phyloP scores from a whole-genome alignment of 192 early-diverging fungal genomes.

The Globomyces pollinis-pini region DNA sequence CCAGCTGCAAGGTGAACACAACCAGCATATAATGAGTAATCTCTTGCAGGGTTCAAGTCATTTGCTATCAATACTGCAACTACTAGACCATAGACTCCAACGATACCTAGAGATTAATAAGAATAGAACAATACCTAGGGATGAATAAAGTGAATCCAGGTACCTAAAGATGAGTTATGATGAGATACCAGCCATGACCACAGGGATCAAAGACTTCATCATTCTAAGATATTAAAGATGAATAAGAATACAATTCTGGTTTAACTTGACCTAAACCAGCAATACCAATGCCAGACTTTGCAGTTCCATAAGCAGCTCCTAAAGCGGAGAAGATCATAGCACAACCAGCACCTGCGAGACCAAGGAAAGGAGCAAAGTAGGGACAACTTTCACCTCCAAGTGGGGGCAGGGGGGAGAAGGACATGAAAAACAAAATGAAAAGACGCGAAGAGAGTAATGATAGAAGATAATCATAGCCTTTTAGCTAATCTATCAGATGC shows the following conservation, averaged over 20 bases:
- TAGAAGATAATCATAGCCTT: too few relatives aligned
- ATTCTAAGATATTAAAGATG: conserved; percentile 26
- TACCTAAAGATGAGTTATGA: too few relatives aligned
- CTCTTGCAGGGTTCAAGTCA: conserved; percentile 26
- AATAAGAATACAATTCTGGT: conserved; percentile 62
- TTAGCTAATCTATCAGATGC: too few relatives aligned
- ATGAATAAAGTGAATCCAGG: neutral
- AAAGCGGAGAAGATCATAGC: conserved; percentile 90
- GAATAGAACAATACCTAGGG: conserved; percentile 53
- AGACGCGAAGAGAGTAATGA: too few relatives aligned
- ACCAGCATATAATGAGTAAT: conserved; percentile 40
- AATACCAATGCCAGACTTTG: conserved; percentile 84
- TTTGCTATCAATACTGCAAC: conserved; percentile 82
- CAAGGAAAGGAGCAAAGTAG: conserved; percentile 91
- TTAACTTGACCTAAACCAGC: conserved; percentile 78
- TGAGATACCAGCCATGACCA: conserved; percentile 87
- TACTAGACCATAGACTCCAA: conserved; percentile 96
- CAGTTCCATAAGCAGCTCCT: conserved; percentile 88
- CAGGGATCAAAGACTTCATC: conserved; percentile 71
- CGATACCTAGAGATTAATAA: too few relatives aligned
- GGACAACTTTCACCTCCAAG: conserved; percentile 54
- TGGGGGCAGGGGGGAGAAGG: neutral
- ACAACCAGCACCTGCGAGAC: conserved; percentile 81
- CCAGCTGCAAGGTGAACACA: conserved; percentile 78
- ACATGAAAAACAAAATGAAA: too few relatives aligned